Base-by-base conservation (phyloP, 2,329 filamentous ascomycete species). In the Ascochyta fabae region DNA sequence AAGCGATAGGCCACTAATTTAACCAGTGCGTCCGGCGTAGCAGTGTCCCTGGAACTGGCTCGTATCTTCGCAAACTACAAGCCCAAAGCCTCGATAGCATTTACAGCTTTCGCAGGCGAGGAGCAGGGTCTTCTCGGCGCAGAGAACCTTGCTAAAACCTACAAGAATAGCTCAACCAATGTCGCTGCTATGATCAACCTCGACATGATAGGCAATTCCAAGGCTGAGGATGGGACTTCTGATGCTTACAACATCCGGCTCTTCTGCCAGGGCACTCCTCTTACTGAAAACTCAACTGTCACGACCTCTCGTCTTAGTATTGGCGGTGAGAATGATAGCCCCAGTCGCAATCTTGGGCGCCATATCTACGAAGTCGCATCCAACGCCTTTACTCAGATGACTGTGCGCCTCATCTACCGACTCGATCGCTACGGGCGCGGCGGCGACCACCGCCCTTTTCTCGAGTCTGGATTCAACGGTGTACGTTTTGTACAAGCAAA, bases 111-210 rank as follows among this genome's bases (percentile, higher is more conserved):
- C 7, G 81, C 83, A 0, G 83, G 81, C 13, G 83, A 85, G 67
- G 83, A 85, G 57, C 83, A 85, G 72, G 78, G 76, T 3, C 77
- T 84, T 1, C 80, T 80, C 39, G 83, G 83, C 0, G 71, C 81
- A 3, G 67, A 72, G 8, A 78, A 80, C 66, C 72, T 84, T 3
- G 83, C 83, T 1, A 76, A 80, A 66, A 81, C 77, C 0, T 78
- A 82, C 59, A 78, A 77, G 24, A 81, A 82, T 57, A 74, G 75
- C 12, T 79, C 74, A 13, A 76, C 78, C 34, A 79, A 83, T 62
- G 78, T 84, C 10, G 81, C 82, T 60, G 82, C 78, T 10, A 83
- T 83, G 75, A 79, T 81, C 61, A 84, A 79, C 56, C 80, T 83
- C 68, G 82, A 85, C 67, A 83, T 84, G 56, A 78, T 84, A 4